phyloP scores from a whole-genome alignment of 208 protist species.

The Leishmania tropica region DNA sequence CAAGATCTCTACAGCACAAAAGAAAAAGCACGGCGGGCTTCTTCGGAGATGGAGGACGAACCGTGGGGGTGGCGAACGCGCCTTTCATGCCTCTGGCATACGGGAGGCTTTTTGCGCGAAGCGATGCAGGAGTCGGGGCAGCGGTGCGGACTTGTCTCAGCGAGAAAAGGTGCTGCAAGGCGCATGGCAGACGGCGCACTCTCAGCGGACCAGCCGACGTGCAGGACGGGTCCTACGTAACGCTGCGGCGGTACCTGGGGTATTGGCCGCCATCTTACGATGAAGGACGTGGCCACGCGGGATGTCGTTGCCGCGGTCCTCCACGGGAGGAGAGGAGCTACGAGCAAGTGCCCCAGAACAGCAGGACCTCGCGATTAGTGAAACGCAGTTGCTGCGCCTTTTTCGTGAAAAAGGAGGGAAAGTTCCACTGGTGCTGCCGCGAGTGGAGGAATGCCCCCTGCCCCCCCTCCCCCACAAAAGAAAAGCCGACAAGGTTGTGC shows the following conservation, averaged over 20 bases:
- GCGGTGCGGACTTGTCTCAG: background rate
- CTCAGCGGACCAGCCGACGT: background rate
- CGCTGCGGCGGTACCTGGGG: background rate
- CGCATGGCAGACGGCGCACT: background rate
- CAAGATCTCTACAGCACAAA: no score
- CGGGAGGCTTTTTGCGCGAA: background rate
- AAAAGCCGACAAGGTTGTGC: background rate
- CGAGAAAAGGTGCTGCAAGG: background rate
- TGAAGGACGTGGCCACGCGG: background rate
- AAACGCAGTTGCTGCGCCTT: background rate
- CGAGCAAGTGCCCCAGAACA: background rate
- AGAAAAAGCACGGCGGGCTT: background rate
- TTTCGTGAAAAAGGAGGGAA: background rate
- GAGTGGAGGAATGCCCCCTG: background rate
- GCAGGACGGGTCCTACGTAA: background rate
- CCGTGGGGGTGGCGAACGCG: background rate
- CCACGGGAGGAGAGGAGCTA: background rate
- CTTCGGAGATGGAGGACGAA: background rate
- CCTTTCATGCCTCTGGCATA: background rate
- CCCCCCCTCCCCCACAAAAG: no score
- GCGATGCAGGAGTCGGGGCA: background rate
- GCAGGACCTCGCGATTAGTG: background rate
- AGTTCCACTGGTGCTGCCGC: background rate
- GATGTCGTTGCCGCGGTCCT: background rate
- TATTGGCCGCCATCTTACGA: background rate